These are phyloP conservation scores for Platanus orientalis DNA, from an alignment of 164 flowering plant species.

Conservation along the genomic window DNA sequence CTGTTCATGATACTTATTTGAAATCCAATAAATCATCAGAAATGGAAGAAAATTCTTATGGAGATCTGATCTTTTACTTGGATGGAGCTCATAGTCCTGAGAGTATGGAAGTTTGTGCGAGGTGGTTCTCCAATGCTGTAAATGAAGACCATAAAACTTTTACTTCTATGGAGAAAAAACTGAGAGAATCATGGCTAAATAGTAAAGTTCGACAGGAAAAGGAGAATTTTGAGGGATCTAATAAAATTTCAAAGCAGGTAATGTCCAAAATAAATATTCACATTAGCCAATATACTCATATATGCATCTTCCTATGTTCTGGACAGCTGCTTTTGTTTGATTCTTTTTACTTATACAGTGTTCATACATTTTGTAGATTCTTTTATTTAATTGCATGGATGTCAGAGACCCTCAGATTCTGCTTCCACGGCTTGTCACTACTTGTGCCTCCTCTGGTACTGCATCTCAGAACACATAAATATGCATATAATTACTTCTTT, in stretches of 20 bases:
- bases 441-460: conserved; percentile 77
- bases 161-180: conserved; percentile 11
- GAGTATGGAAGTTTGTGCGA: conserved; percentile 87
- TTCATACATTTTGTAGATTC: conserved; percentile 41
- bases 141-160: conserved; percentile 25
- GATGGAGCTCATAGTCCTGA: conserved; percentile 97
- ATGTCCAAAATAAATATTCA: background rate
- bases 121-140: conserved; percentile 66
- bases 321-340: background rate
- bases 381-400: conserved; percentile 86
- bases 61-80: conserved; percentile 69
- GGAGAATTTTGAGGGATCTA: conserved; percentile 19
- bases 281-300: background rate
- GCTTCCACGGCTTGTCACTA: conserved; percentile 61
- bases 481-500: background rate
- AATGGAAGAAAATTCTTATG: conserved; percentile 24
- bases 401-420: conserved; percentile 73
- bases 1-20: conserved; percentile 39
- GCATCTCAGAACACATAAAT: conserved; percentile 4
- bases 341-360: background rate
- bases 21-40: conserved; percentile 15
- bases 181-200: conserved; percentile 18
- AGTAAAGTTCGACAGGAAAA: conserved; percentile 18
- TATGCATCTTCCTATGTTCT: background rate
- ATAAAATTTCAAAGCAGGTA: conserved; percentile 52